Base-by-base conservation (phyloP, 306 rosid species). In the Ochetophila trinervis region DNA sequence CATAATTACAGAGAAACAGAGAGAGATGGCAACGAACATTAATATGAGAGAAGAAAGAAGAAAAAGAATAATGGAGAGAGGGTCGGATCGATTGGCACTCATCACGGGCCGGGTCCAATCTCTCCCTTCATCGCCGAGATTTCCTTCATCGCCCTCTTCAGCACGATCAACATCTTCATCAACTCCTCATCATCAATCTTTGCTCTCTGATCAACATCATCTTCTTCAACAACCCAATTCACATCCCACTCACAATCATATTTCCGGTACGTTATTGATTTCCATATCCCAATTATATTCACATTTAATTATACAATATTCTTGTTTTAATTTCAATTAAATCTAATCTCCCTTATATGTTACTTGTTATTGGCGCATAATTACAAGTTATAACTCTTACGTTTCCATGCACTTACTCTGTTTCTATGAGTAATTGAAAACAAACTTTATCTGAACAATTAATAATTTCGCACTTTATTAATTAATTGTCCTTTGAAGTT, bases 41-140 rank as follows among this genome's bases (percentile, higher is more conserved):
- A 42, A 30, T 48, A 64, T 18, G 53, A 69, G 80, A 61, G 85
- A 59, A 49, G 86, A 66, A 54, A 79, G 94, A 77, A 81, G 96
- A 53, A 78, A 83, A 66, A 66, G 83, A 71, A 76, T 91, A 6
- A 45, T 57, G 17, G 88, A 84, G 60, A 76, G 83, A 57, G 94
- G 85, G 5, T 66, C 83, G 0, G 91, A 91, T 78, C 85, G 97
- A 3, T 67, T 91, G 87, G 90, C 91, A 20, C 62, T 83, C 10
- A 86, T 86, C 24, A 86, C 84, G 2, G 91, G 96, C 56, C 67
- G 76, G 27, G 67, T 88, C 63, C 65, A 34, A 9, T 49, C 54
- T 35, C 84, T 83, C 2, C 73, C 80, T 10, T 70, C 84, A 2
- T 68, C 83, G 1, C 76, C 87, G 5, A 34, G 82, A 35, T 12